A percentile compares a stretch with the other conserved stretches of the same genome.
These are phyloP conservation scores for Moesziomyces globuligerus DNA, from an alignment of 1,284 basidiomycete species.

Conservation along the genomic window DNA sequence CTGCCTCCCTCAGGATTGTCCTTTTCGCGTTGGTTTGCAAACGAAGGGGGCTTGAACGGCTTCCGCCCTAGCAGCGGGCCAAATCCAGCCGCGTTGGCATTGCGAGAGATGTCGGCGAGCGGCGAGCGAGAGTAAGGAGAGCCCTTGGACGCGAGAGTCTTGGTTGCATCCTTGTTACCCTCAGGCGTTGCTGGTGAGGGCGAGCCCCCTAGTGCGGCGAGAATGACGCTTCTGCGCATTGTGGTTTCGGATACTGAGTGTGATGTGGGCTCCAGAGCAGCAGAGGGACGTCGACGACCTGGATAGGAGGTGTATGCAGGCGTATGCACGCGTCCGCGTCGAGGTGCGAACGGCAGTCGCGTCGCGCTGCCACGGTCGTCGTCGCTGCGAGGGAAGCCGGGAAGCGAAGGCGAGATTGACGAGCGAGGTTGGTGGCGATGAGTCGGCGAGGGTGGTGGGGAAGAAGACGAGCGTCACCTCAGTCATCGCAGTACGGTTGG, in stretches of 20 bases:
- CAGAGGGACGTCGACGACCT: background rate
- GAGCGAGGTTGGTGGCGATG: background rate
- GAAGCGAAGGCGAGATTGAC: background rate
- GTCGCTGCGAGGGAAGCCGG: background rate
- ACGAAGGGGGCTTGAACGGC: conserved; percentile 62
- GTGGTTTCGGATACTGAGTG: background rate
- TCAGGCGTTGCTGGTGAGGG: conserved; percentile 17
- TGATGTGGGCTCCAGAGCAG: background rate
- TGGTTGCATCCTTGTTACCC: conserved; percentile 10
- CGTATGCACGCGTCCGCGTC: conserved; percentile 3
- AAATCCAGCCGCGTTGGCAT: conserved; percentile 57
- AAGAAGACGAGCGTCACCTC: background rate
- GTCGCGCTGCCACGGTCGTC: background rate
- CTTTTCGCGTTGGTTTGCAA: conserved; percentile 40
- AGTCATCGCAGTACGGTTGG: background rate
- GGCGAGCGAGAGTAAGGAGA: conserved; percentile 22
- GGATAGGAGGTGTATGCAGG: background rate
- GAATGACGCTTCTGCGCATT: conserved; percentile 45
- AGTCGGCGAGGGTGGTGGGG: background rate
- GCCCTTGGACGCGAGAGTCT: conserved; percentile 19
- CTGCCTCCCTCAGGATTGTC: conserved; percentile 35
- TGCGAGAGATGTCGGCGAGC: conserved; percentile 34
- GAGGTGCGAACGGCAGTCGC: background rate
- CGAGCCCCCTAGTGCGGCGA: conserved; percentile 36
- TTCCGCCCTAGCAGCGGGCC: conserved; percentile 57